Conservation (phyloP, 176 grass and related monocot genomes). For the Leersia perrieri region DNA sequence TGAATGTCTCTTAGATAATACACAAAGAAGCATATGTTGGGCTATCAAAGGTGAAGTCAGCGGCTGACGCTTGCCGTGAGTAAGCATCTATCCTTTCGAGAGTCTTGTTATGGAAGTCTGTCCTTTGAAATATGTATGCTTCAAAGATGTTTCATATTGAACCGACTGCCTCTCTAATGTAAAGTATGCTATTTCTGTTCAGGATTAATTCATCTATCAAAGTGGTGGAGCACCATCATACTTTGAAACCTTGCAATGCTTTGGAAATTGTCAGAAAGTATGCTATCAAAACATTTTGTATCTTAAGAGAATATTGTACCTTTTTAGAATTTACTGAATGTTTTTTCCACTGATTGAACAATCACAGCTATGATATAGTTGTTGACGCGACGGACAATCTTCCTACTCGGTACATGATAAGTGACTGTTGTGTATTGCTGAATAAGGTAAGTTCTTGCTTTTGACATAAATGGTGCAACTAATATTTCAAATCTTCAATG, state of each 20-base stretch:
- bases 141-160: neutral
- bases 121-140: neutral
- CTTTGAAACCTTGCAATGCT: constrained; percentile 72
- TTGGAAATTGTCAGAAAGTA: constrained; percentile 76
- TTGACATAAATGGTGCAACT: neutral
- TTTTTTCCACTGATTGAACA: constrained; percentile 55
- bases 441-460: constrained; percentile 59
- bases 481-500: constrained; percentile 22
- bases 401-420: constrained; percentile 95
- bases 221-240: constrained; percentile 68
- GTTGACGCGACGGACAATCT: constrained; percentile 95
- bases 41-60: constrained; percentile 83
- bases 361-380: constrained; percentile 82
- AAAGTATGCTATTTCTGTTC: constrained; percentile 35
- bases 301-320: neutral
- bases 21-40: constrained; percentile 85
- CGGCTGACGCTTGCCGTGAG: constrained; percentile 79
- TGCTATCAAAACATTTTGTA: constrained; percentile 38
- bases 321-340: neutral
- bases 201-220: constrained; percentile 95
- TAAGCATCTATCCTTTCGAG: constrained; percentile 48
- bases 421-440: constrained; percentile 85
- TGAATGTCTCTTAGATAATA: constrained; percentile 68
- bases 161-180: constrained; percentile 7
- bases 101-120: neutral